Evolutionary conservation across 345 rosid genomes (phyloP).

Genomic region (Mallotus nudiflorus): DNA sequence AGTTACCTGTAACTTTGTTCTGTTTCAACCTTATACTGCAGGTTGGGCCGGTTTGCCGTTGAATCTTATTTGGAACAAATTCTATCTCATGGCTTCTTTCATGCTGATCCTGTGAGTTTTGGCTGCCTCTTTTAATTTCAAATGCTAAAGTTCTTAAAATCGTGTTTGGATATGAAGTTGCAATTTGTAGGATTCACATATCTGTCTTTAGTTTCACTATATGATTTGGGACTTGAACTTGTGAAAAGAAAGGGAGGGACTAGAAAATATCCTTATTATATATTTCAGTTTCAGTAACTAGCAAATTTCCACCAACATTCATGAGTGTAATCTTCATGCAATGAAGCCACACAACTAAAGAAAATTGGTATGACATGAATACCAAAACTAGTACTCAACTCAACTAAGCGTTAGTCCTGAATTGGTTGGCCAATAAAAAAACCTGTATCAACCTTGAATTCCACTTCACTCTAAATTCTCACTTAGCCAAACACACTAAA

Average conservation of each 20-base stretch:
- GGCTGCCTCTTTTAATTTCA: not conserved
- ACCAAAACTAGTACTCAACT: not conserved
- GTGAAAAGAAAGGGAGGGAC: not conserved
- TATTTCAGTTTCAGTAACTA: not conserved
- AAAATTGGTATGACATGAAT: not conserved
- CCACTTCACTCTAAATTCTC: not conserved
- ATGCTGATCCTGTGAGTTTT: slow-evolving; percentile 89
- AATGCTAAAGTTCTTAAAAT: slow-evolving; percentile 3
- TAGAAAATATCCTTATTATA: not conserved
- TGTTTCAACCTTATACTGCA: slow-evolving; percentile 32
- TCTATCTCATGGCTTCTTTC: slow-evolving; percentile 96
- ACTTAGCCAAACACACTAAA: not conserved
- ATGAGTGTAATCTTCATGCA: not conserved
- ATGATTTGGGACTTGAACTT: not conserved
- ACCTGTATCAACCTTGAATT: not conserved
- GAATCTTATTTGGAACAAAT: slow-evolving; percentile 99
- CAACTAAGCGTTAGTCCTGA: too few species aligned
- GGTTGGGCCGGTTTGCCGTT: slow-evolving; percentile 93
- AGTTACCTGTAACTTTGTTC: slow-evolving; percentile 10
- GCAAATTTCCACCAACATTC: not conserved
- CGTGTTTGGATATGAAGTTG: not conserved
- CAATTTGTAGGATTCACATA: not conserved
- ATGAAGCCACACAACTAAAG: not conserved
- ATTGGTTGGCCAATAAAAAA: too few species aligned
- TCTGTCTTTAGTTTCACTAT: not conserved